A percentile compares a stretch with the other conserved stretches of the same genome.
Conservation (phyloP, 1,284 basidiomycete species). For the Ustilago tritici region DNA sequence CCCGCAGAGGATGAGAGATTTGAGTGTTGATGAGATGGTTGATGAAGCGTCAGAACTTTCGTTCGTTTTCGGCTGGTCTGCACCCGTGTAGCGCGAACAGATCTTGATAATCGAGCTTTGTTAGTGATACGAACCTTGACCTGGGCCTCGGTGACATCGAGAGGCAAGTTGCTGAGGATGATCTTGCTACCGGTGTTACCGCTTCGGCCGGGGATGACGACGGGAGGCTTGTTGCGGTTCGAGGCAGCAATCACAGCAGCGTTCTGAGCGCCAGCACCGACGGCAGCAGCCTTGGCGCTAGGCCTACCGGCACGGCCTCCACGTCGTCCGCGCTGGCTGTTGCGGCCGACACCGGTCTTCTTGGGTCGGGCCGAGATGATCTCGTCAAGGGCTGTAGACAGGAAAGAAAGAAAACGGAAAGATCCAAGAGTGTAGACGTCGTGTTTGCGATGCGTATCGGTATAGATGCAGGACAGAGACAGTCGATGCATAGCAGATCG, state of each 20-base stretch:
- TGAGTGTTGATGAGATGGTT: neutral
- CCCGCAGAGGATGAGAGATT: neutral
- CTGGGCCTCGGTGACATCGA: constrained; percentile 93
- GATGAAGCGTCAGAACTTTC: constrained; percentile 3
- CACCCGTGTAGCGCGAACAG: neutral
- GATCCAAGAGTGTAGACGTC: neutral
- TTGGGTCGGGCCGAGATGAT: constrained; percentile 65
- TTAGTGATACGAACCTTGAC: constrained; percentile 76
- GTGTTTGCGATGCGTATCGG: neutral
- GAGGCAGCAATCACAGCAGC: constrained; percentile 62
- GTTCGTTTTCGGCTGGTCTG: neutral
- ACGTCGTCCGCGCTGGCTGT: constrained; percentile 41
- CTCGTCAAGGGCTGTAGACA: constrained; percentile 64
- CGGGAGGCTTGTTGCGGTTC: constrained; percentile 66
- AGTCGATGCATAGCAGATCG: neutral
- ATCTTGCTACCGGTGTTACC: constrained; percentile 77
- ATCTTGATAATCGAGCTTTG: neutral
- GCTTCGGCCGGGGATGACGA: constrained; percentile 66
- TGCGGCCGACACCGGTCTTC: constrained; percentile 47
- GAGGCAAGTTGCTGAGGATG: constrained; percentile 93
- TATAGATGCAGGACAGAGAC: neutral
- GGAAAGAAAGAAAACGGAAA: constrained; percentile 12
- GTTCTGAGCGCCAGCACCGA: constrained; percentile 56
- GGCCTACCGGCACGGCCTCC: constrained; percentile 46
- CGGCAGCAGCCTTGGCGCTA: constrained; percentile 64